Conservation (phyloP, 2,329 filamentous ascomycete genomes). For the Tolypocladium cylindrosporum region DNA sequence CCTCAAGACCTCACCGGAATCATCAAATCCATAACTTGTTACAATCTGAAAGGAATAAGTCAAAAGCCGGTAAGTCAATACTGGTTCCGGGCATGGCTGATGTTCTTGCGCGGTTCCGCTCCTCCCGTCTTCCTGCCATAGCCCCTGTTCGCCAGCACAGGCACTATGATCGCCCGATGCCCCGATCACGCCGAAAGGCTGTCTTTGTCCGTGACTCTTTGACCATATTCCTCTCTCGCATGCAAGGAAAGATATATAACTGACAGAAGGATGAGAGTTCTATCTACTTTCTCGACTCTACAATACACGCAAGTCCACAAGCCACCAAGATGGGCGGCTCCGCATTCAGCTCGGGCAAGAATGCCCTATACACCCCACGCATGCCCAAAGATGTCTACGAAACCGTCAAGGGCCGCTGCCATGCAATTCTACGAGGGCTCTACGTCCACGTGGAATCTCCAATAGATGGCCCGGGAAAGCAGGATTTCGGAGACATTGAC, state of each 20-base stretch:
- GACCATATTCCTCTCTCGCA: neutral
- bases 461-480: conserved; percentile 60
- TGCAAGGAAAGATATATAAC: neutral
- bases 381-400: conserved; percentile 52
- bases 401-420: conserved; percentile 34
- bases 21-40: no score
- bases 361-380: conserved; percentile 51
- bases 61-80: neutral
- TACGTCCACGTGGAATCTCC: conserved; percentile 49
- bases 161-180: neutral
- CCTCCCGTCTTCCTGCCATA: no score
- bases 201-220: neutral
- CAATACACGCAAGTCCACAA: neutral
- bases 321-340: conserved; percentile 51
- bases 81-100: no score
- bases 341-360: conserved; percentile 38
- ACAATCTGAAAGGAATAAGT: neutral
- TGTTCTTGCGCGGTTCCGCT: no score
- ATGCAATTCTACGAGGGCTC: conserved; percentile 34
- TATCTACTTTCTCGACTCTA: no score
- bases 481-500: conserved; percentile 63
- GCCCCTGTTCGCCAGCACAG: no score
- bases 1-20: neutral
- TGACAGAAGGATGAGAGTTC: neutral
- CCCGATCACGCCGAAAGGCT: no score